Percentiles rank a stretch among this genome's conserved stretches.
These are phyloP conservation scores for Cyberlindnera amylophila DNA, from an alignment of 805 yeast species.

Conservation along the genomic window DNA sequence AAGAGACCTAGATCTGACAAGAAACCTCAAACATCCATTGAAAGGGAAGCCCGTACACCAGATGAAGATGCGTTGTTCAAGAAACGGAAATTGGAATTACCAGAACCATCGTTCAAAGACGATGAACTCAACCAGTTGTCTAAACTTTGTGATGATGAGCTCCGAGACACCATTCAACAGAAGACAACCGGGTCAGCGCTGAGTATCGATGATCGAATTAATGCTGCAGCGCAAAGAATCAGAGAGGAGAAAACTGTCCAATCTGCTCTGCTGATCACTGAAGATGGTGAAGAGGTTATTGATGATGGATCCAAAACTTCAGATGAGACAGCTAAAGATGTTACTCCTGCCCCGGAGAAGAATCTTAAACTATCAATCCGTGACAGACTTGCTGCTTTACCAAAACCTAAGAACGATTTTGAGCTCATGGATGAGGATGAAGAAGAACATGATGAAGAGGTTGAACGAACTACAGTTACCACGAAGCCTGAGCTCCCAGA, in stretches of 20 bases:
- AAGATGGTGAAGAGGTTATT: conserved; percentile 9
- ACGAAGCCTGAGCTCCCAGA: neutral
- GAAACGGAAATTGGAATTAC: conserved; percentile 27
- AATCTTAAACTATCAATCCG: conserved; percentile 6
- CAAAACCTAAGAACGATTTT: conserved; percentile 45
- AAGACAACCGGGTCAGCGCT: conserved; percentile 7
- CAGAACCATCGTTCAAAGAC: conserved; percentile 32
- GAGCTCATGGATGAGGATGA: conserved; percentile 37
- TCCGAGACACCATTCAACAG: conserved; percentile 8
- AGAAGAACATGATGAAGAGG: conserved; percentile 7
- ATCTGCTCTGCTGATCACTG: conserved; percentile 33
- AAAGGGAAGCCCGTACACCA: conserved; percentile 12
- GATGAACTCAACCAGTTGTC: conserved; percentile 15
- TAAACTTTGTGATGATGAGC: conserved; percentile 15
- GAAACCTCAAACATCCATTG: conserved; percentile 24
- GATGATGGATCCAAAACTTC: neutral
- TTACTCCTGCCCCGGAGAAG: neutral
- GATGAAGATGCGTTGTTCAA: conserved; percentile 11
- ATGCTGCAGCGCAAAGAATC: conserved; percentile 37
- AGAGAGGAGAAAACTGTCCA: conserved; percentile 32
- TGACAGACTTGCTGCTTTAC: conserved; percentile 31
- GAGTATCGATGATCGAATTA: conserved; percentile 17
- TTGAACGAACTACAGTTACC: neutral
- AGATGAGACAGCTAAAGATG: too few relatives aligned
- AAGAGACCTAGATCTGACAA: conserved; percentile 29